Evolutionary conservation across 2,329 filamentous ascomycete species (phyloP).

Genomic region (Cladophialophora yegresii): DNA sequence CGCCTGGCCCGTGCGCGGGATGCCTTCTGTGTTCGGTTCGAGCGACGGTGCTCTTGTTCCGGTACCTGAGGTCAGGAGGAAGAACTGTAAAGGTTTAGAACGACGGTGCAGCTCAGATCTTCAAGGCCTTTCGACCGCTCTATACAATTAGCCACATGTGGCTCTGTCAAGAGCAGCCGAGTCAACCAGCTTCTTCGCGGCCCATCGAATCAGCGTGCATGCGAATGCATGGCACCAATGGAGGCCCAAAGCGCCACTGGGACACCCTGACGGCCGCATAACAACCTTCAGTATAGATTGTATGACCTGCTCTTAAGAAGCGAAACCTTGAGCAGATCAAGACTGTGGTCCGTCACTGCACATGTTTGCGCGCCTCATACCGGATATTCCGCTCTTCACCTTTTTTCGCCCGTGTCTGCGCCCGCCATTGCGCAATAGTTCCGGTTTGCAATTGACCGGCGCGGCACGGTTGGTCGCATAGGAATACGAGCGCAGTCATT

Average conservation of each 20-base stretch:
- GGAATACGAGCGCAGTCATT: background rate
- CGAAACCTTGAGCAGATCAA: background rate
- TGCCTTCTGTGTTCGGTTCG: background rate
- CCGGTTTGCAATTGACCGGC: background rate
- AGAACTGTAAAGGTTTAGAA: background rate
- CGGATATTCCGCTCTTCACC: background rate
- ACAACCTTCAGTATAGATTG: background rate
- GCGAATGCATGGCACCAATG: background rate
- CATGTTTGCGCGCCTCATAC: background rate
- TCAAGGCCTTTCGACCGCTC: background rate
- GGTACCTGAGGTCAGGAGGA: background rate
- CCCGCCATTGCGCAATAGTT: background rate
- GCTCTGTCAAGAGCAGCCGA: background rate
- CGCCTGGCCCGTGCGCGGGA: background rate
- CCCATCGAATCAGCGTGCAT: background rate
- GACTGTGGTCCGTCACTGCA: background rate
- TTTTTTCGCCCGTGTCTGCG: background rate
- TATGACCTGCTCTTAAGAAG: background rate
- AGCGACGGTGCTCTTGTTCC: background rate
- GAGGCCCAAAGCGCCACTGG: background rate
- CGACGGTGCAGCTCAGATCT: background rate
- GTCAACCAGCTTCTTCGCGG: background rate
- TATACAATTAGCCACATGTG: background rate
- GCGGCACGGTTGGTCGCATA: background rate
- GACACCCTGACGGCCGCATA: too few relatives aligned